phyloP scores from a whole-genome alignment of 768 basidiomycete genomes.

The Suillus subaureus region DNA sequence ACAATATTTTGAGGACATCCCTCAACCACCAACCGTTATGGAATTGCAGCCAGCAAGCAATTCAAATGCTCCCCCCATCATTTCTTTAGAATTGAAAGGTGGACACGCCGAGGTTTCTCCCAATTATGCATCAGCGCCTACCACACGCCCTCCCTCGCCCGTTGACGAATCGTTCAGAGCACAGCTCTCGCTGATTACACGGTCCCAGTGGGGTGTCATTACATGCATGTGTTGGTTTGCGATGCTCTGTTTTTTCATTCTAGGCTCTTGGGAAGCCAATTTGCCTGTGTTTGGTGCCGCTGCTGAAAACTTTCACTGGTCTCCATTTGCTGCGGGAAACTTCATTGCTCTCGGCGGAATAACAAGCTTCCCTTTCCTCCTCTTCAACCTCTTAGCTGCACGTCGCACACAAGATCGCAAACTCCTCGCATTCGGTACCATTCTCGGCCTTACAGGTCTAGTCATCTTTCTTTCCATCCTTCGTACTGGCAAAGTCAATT shows the following conservation, averaged over 20 bases:
- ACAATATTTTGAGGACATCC: constrained; percentile 44
- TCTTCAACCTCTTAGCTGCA: constrained; percentile 59
- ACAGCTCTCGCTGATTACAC: constrained; percentile 22
- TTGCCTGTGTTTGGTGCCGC: constrained; percentile 60
- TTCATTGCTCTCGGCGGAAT: constrained; percentile 71
- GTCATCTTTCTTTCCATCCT: constrained; percentile 54
- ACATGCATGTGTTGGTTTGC: constrained; percentile 71
- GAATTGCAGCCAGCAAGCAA: constrained; percentile 14
- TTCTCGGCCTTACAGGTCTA: constrained; percentile 54
- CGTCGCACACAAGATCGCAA: constrained; percentile 61
- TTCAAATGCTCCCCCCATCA: background rate
- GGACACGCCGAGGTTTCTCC: background rate
- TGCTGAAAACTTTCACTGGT: constrained; percentile 48
- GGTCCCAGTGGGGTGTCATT: constrained; percentile 54
- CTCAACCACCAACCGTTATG: constrained; percentile 17
- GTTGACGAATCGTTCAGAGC: constrained; percentile 11
- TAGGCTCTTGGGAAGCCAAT: constrained; percentile 71
- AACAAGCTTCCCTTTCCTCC: constrained; percentile 65
- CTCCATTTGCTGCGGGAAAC: constrained; percentile 69
- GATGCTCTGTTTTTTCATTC: constrained; percentile 71
- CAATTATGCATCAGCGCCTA: constrained; percentile 2
- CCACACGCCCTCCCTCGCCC: background rate
- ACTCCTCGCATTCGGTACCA: constrained; percentile 54
- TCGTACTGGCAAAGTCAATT: constrained; percentile 41
- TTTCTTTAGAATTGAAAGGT: background rate